Evolutionary conservation across 371 early-diverging fungal genomes (phyloP), one percentile per base, ranked within the genome.

Genomic region (Rhizomucor miehei): DNA sequence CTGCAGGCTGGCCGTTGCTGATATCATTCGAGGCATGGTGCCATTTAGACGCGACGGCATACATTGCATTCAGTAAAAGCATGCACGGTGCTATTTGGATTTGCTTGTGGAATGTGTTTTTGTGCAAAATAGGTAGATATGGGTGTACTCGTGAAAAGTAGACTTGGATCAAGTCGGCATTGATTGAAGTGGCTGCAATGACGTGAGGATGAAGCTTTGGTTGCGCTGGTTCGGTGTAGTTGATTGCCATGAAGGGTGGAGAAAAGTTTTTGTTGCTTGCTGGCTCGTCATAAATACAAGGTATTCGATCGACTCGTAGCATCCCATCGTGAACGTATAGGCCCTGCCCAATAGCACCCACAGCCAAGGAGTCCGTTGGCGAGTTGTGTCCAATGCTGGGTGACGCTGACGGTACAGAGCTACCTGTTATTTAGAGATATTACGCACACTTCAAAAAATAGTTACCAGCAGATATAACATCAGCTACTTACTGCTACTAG

Each of bases 141-240:
- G 81, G 82, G 55, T 86, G 82, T 16, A 83, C 70, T 48, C 75
- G 66, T 13, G 67, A 62, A 25, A 86, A 79, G 45, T 86, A 81
- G 11, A 56, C 40, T 16, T 66, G 59, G 19, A 68, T 51, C 23
- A 68, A 44, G 16, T 62, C 62, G 14, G 20, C 45, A 23, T 53
- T 51, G 19, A 62, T 56, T 10, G 57, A 38, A 5, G 56, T 56
- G 24, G 41, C 52, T 38, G 49, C 20, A 23, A 44, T 29, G 21
- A 45, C 38, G 21, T 39, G 43, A 12, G 50, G 45, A 17, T 61
- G 50, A 19, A 50, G 43, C 50, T 61, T 52, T 21, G 37, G 44
- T 47, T 29, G 37, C 39, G 50, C 39, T 20, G 52, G 52, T 17
- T 52, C 38, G 39, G 24, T 35, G 21, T 40, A 35, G n/a, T 36